These are phyloP conservation scores for Eutrema japonicum DNA, from an alignment of 345 rosid species.

Conservation along the genomic window DNA sequence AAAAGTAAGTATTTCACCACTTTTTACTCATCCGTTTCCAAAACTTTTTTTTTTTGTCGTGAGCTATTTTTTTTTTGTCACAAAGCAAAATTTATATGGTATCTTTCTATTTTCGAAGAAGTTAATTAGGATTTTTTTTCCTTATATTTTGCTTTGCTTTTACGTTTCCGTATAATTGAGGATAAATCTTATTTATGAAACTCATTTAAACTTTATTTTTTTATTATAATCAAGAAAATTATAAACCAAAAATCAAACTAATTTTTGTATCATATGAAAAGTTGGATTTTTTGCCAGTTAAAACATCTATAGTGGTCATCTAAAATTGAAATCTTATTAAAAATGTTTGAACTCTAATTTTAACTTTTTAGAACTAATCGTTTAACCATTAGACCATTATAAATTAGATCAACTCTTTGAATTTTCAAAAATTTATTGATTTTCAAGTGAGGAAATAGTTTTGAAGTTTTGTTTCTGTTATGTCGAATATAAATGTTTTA, in stretches of 20 bases:
- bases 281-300: background rate
- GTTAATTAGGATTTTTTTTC: background rate
- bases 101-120: background rate
- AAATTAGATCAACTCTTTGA: background rate
- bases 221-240: too few relatives aligned
- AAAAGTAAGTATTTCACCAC: conserved; percentile 5
- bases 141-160: background rate
- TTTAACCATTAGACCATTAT: background rate
- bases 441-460: background rate
- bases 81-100: background rate
- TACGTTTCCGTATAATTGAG: background rate
- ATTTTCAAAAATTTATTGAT: too few relatives aligned
- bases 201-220: too few relatives aligned
- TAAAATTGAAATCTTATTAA: background rate
- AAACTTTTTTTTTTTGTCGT: background rate
- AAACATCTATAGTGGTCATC: background rate
- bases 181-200: background rate
- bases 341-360: background rate
- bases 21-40: background rate
- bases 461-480: background rate
- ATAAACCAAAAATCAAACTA: background rate
- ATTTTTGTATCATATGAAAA: background rate
- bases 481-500: background rate
- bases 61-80: background rate
- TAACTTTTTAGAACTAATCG: background rate